Evolutionary conservation across 805 yeast species (phyloP).

Genomic region (Saturnispora serradocipensis): DNA sequence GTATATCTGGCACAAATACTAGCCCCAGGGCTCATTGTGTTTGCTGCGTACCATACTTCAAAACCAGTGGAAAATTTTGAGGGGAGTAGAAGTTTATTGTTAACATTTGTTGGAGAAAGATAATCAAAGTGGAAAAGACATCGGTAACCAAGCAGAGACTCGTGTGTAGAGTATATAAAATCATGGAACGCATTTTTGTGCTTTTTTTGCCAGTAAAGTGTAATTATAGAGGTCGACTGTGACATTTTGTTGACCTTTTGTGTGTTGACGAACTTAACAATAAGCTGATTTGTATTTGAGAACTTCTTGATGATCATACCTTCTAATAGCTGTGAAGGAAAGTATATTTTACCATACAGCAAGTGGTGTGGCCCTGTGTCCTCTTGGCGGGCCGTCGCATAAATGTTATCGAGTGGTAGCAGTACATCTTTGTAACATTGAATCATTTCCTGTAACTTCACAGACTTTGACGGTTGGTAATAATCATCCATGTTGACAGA

Average conservation of each 20-base stretch:
- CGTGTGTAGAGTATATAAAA: conserved; percentile 73
- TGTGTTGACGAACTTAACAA: conserved; percentile 68
- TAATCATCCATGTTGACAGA: conserved; percentile 42
- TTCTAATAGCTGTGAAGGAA: conserved; percentile 80
- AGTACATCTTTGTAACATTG: conserved; percentile 45
- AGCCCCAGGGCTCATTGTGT: conserved; percentile 80
- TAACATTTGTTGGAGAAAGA: conserved; percentile 6
- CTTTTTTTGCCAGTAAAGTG: conserved; percentile 64
- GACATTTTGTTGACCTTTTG: conserved; percentile 24
- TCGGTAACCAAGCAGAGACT: conserved; percentile 72
- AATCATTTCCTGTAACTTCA: conserved; percentile 57
- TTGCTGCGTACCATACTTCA: conserved; percentile 82
- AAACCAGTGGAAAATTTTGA: conserved; percentile 64
- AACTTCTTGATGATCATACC: conserved; percentile 72
- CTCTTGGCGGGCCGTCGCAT: background rate
- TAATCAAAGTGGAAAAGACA: conserved; percentile 58
- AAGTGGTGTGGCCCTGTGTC: conserved; percentile 32
- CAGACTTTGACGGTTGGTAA: conserved; percentile 40
- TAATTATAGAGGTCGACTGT: conserved; percentile 38
- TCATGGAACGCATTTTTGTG: conserved; percentile 59
- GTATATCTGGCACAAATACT: conserved; percentile 80
- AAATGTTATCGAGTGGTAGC: background rate
- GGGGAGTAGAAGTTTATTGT: conserved; percentile 12
- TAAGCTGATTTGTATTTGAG: conserved; percentile 49
- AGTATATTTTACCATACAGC: conserved; percentile 76